Conservation (phyloP, 371 early-diverging fungal species). For the Massospora cicadina region DNA sequence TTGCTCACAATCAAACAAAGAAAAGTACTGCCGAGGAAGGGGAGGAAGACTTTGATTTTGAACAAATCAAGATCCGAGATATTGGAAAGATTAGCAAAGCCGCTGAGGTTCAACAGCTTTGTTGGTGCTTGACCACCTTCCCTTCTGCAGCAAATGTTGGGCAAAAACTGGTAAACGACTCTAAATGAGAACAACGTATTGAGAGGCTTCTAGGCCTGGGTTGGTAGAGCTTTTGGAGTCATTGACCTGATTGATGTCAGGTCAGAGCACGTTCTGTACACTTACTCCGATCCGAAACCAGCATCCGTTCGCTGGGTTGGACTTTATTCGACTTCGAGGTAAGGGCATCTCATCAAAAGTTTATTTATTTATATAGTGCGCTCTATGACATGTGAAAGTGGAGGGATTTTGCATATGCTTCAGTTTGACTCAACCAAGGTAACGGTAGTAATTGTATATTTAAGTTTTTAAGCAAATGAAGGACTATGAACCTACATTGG, state of each 20-base stretch:
- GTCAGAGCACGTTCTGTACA: not conserved
- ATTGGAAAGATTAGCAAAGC: not conserved
- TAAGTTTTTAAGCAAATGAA: not conserved
- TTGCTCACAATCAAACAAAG: not conserved
- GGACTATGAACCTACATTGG: not conserved
- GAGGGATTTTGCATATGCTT: not conserved
- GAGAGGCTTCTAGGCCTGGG: not conserved
- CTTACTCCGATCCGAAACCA: not conserved
- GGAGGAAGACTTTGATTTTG: not conserved
- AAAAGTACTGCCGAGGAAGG: not conserved
- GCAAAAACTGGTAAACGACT: not conserved
- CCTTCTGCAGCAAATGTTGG: not conserved
- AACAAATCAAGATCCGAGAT: not conserved
- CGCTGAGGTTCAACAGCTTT: not conserved
- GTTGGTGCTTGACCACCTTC: not conserved
- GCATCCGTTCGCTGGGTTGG: not conserved
- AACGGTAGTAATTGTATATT: not conserved
- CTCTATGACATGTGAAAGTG: not conserved
- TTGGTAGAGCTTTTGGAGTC: not conserved
- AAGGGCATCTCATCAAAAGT: no score
- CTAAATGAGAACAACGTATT: no score
- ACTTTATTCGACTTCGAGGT: not conserved
- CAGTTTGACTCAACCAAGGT: not conserved
- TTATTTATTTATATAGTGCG: no score
- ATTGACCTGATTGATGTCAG: not conserved